Base-by-base conservation (phyloP, 306 rosid species). In the Fragaria vesca region DNA sequence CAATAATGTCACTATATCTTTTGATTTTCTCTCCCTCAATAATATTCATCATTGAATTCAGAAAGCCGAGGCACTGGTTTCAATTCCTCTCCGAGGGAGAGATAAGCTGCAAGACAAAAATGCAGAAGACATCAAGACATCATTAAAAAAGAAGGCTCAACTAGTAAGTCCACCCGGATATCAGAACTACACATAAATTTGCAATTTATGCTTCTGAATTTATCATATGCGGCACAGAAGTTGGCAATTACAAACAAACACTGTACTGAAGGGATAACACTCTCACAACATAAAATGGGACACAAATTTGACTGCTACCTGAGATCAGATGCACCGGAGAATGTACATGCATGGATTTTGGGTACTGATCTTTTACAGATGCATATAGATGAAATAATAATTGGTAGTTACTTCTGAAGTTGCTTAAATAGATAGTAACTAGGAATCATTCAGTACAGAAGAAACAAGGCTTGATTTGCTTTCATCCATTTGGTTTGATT, bases 31-130 rank as follows among this genome's bases (percentile, higher is more conserved):
- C 20, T 16, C 46, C 68, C 34, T 6, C n/a, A 54, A 62, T 50
- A 66, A 36, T 20, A 20, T 24, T 24, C 50, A n/a, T 10, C 34
- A 10, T 18, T 17, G 52, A 15, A 26, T 16, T 43, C 78, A 42
- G 10, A 24, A 6, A 8, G 45, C 78, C 43, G 46, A 43, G 38
- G 70, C 28, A 28, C 42, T 43, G 4, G 13, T 50, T 83, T 80
- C 24, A 79, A 57, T 75, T 38, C 45, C 51, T 79, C 79, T 58
- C 18, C 7, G 42, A 38, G 42, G 4, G 81, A 91, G 80, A 47
- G 83, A 91, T 83, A 10, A 93, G 93, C 98, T 93, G 28, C 72
- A 89, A 77, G 45, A 76, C 54, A 52, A 85, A 38, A 85, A 85
- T 52, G 69, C 84, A 75, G 5, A 82, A 78, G 81, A 24, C 12